Base-by-base conservation (phyloP, 179 eudicot genomes). In the Spergularia azorica region DNA sequence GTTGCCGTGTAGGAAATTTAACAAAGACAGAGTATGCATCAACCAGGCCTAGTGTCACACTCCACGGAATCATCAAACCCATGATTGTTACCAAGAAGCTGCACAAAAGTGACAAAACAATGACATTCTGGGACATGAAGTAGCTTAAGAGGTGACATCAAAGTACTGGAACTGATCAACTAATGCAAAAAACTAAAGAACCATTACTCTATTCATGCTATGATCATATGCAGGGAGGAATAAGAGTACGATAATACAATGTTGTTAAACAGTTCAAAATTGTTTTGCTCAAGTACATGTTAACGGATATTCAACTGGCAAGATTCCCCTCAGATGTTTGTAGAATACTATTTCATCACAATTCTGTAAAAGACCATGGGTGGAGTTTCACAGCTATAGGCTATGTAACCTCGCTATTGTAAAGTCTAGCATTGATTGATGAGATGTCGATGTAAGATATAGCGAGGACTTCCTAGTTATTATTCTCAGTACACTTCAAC, bases 1-100 rank as follows among this genome's bases (percentile, higher is more conserved):
- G 84, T 80, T 89, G 94, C 51, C 87, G 91, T 41, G 88, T 5
- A 18, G 95, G 94, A 62, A 87, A 82, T 73, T 85, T 89, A 38
- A 86, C 73, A 60, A 90, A 86, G 50, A 91, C 84, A 0, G 90
- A 84, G 72, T 89, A 91, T 12, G 77, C 90, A 70, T 93, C 97
- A 17, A 89, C 89, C 58, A 91, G 63, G 46, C 91, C 94, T 41
- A 93, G 70, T 12, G 94, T 89, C 82, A 89, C 74, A 79, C 97
- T 91, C 97, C 97, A 93, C 16, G 97, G 97, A 77, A 89, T 86
- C 70, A 92, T 86, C 84, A 93, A 82, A 43, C 97, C 93, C 96
- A 91, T 93, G 11, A 90, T 75, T 41, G 94, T 91, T 43, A 91
- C 97, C 81, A 91, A 79, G 86, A 93, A 93, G 84, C 97, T 93